Conservation (phyloP, 805 yeast species). For the Candida sakaeoensis region DNA sequence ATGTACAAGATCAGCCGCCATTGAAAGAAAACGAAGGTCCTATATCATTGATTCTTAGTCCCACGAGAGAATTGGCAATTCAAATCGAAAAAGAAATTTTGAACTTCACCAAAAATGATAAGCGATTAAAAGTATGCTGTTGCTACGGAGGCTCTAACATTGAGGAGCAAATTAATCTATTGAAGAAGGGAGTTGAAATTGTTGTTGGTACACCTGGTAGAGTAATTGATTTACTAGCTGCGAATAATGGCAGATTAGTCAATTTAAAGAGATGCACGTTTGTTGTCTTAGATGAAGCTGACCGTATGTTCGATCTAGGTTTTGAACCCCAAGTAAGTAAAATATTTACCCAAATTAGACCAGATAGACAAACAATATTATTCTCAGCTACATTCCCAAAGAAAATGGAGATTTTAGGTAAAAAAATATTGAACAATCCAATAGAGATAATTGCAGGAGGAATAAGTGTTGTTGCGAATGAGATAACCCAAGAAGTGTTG, state of each 20-base stretch:
- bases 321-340: conserved; percentile 93
- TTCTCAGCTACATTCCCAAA: conserved; percentile 94
- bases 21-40: conserved; percentile 60
- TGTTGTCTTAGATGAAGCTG: conserved; percentile 94
- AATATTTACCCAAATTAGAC: conserved; percentile 70
- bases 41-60: conserved; percentile 73
- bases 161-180: conserved; percentile 72
- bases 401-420: conserved; percentile 72
- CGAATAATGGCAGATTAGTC: conserved; percentile 75
- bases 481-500: conserved; percentile 69
- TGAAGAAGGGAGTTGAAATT: conserved; percentile 75
- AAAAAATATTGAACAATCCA: conserved; percentile 58
- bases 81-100: conserved; percentile 72
- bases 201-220: conserved; percentile 95
- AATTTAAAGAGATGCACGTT: conserved; percentile 68
- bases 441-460: conserved; percentile 79
- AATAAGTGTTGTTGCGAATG: conserved; percentile 74
- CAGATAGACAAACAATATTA: conserved; percentile 83
- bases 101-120: conserved; percentile 50
- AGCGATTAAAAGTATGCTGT: conserved; percentile 53
- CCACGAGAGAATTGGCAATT: conserved; percentile 87
- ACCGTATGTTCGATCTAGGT: conserved; percentile 94
- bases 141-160: conserved; percentile 91
- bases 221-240: conserved; percentile 79
- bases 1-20: conserved; percentile 69